Evolutionary conservation across 305 asterid species (phyloP), one percentile per base, ranked within the genome.

Genomic region (Caryopteris hybrid): DNA sequence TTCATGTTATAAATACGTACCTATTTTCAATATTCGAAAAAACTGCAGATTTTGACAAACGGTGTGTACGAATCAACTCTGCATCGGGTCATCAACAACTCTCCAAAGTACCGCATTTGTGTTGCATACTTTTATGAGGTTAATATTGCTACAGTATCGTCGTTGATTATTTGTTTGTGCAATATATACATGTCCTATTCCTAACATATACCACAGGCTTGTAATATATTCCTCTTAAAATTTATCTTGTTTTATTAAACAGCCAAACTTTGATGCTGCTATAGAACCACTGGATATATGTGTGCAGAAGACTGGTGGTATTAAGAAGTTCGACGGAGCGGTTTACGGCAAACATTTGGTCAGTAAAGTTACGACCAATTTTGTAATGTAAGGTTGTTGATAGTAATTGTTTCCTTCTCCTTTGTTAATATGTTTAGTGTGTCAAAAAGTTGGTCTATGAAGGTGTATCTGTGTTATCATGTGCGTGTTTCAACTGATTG

Each of bases 111-210:
- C 55, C 97, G 96, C 2, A 81, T 93, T 21, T 86, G 86, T 11
- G 94, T 87, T 76, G 99, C 97, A 33, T 90, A 87, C 76, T 90
- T 90, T 76, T 83, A 85, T 13, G 97, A 90, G 96, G 99, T 93
- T 22, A 62, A 29, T n/a, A 58, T 60, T 61, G 17, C 48, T 68
- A 6, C 56, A 20, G 14, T 7, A 10, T 25, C n/a, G 31, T 25
- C 4, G 31, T 25, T 4, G 31, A 25, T 25, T 25, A 25, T 31
- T 11, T 4, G 0, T 13, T 52, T 21, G 8, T 25, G 17, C 13
- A n/a, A 1, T 36, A 12, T 12, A 57, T 36, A 48, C 23, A 9
- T 42, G 13, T 36, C 20, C n/a, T 8, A 17, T 8, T 12, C 8
- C 5, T 6, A 9, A 13, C 34, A 47, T 14, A 9, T 64, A 33